A percentile compares a stretch with the other conserved stretches of the same genome.
Evolutionary conservation across 768 basidiomycete genomes (phyloP).

Genomic region (Russula virescens): DNA sequence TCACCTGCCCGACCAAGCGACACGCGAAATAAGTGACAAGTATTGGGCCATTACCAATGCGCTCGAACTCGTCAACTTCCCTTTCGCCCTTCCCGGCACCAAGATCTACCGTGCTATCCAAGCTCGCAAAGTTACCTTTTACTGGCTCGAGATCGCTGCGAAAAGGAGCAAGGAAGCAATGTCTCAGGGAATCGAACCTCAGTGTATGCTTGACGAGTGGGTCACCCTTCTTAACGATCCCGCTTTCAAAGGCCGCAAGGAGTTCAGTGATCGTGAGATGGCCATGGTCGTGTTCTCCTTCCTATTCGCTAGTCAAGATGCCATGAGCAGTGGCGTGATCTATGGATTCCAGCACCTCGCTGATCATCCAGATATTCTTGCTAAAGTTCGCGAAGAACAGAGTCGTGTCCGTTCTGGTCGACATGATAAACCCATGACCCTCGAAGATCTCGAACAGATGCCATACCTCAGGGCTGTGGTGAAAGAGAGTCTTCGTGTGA

Average conservation of each 20-base stretch:
- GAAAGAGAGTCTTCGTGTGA: conserved; percentile 86
- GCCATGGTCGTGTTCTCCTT: conserved; percentile 96
- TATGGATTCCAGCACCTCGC: conserved; percentile 96
- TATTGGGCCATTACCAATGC: conserved; percentile 96
- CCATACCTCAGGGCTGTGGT: conserved; percentile 87
- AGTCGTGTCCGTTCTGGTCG: conserved; percentile 75
- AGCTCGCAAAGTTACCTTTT: conserved; percentile 79
- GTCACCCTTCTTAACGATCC: conserved; percentile 64
- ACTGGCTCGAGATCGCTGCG: conserved; percentile 76
- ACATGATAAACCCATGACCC: conserved; percentile 65
- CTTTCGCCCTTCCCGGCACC: conserved; percentile 89
- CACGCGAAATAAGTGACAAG: conserved; percentile 78
- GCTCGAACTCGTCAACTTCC: conserved; percentile 98
- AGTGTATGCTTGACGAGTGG: conserved; percentile 95
- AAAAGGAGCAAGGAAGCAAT: conserved; percentile 74
- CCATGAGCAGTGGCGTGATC: conserved; percentile 95
- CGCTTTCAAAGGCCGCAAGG: conserved; percentile 64
- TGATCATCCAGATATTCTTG: conserved; percentile 83
- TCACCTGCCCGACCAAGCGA: conserved; percentile 78
- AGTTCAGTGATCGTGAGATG: conserved; percentile 93
- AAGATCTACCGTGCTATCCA: conserved; percentile 93
- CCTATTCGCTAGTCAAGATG: conserved; percentile 95
- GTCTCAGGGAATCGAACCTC: conserved; percentile 70
- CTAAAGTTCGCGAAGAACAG: conserved; percentile 90
- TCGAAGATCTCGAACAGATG: conserved; percentile 91